Evolutionary conservation across 306 rosid genomes (phyloP), one percentile per base, ranked within the genome.

Genomic region (Castanea sativa): DNA sequence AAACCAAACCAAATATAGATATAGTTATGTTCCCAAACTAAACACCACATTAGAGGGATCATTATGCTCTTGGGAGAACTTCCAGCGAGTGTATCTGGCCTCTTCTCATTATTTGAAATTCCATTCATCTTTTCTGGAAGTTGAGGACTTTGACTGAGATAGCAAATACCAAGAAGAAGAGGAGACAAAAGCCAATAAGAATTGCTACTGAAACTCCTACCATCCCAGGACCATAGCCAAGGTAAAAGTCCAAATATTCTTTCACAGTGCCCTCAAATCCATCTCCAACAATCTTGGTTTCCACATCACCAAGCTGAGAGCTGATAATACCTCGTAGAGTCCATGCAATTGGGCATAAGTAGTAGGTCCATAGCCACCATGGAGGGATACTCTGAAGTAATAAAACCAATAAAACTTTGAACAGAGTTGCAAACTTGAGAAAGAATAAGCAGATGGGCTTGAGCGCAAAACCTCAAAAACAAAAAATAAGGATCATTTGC

Each of bases 331-430:
- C 99, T 55, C 90, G 85, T 32, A 95, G 83, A 25, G 99, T 95
- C 99, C 99, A 95, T 65, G 97, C 83, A 84, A 95, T 84, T 1
- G 98, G 99, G 80, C 89, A 90, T 45, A 95, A 86, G 81, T 95
- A 91, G 76, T 95, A 92, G 87, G 91, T 91, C 99, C 99, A 95
- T 55, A 92, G 69, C 99, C 99, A 92, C 97, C 97, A 91, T 68
- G 77, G 89, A 0, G 99, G 98, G 76, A 95, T 92, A 4, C 10
- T 49, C 99, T 95, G 90, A 55, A 72, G 80, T 69, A 59, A 23
- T 30, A 68, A 38, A 13, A 15, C 38, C 52, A 32, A 21, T 64
- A 8, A n/a, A 8, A 61, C 14, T 56, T 64, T 23, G 4, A 45
- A 12, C 55, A 27, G 60, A n/a, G 19, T 3, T 73, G 16, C 53